phyloP scores from a whole-genome alignment of 345 rosid species.

The Boechera retrofracta region DNA sequence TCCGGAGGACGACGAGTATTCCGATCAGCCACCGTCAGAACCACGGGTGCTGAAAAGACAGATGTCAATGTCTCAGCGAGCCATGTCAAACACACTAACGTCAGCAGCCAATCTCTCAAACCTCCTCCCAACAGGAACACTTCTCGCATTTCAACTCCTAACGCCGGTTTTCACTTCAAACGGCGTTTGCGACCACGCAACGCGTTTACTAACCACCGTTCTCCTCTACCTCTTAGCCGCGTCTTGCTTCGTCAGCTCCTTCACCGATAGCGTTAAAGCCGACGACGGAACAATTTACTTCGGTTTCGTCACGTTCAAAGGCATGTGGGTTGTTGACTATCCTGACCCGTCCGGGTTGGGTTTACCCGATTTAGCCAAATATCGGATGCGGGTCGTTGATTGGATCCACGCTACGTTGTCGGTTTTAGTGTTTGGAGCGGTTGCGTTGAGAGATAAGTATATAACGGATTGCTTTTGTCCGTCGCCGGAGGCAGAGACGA shows the following conservation, averaged over 20 bases:
- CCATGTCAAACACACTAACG: constrained; percentile 72
- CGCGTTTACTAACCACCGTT: constrained; percentile 61
- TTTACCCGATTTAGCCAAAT: constrained; percentile 61
- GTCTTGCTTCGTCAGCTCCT: constrained; percentile 79
- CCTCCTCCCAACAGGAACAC: constrained; percentile 93
- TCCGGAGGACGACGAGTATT: constrained; percentile 19
- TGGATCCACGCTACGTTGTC: constrained; percentile 68
- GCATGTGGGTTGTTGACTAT: constrained; percentile 70
- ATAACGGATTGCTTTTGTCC: constrained; percentile 71
- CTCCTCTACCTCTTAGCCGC: constrained; percentile 64
- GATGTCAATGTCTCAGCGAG: constrained; percentile 59
- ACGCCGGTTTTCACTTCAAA: constrained; percentile 80
- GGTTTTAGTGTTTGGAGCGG: constrained; percentile 68
- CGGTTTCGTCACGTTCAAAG: constrained; percentile 70
- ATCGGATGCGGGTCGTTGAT: constrained; percentile 58
- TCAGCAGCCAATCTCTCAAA: constrained; percentile 92
- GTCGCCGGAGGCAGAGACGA: constrained; percentile 53
- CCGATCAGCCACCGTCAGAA: constrained; percentile 19
- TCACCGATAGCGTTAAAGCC: constrained; percentile 71
- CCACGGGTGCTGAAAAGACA: constrained; percentile 35
- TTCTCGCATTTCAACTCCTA: constrained; percentile 84
- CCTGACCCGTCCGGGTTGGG: constrained; percentile 46
- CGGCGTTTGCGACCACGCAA: constrained; percentile 76
- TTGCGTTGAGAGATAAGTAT: constrained; percentile 77
- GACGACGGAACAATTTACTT: constrained; percentile 62